Evolutionary conservation across 2,329 filamentous ascomycete genomes (phyloP), one percentile per base, ranked within the genome.

Genomic region (Plectosphaerella sp.): DNA sequence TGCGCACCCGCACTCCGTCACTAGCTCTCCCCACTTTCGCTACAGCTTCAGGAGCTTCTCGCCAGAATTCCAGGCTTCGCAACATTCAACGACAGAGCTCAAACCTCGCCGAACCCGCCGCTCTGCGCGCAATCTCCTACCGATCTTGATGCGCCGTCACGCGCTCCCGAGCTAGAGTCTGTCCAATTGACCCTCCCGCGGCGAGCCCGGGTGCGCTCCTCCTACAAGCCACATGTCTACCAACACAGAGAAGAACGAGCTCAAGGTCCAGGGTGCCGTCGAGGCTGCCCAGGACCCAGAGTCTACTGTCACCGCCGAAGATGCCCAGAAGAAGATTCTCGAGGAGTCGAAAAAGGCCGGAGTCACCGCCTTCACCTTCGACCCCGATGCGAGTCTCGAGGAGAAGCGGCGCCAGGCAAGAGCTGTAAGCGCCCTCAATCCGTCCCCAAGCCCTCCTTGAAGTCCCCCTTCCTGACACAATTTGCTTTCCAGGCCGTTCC

Each of bases 371-470:
- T 94, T 89, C 67, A 82, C 86, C 56, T 99, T 97, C 72, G 82
- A 99, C 65, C 91, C 94, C 1, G 74, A 96, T 74, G 92, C 91
- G 42, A 86, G 79, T 43, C 80, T 87, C 1, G 89, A 91, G 67
- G 80, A 96, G 69, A 99, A 99, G 76, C 86, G 82, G 55, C 87
- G 87, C 33, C 89, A 92, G 66, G 86, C 88, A 20, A 77, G 80
- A 77, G 82, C 86, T 65, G 91, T 96, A 78, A 62, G 87, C 78
- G 43, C n/a, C 22, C 37, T 35, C 28, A 10, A 12, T 9, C 28
- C 28, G 28, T 33, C 28, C 28, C 28, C 28, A 33, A 33, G 11
- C 28, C 28, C 11, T 5, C 4, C 8, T 22, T 22, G 22, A 22
- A 9, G 28, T 12, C 15, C 24, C 45, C 46, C 50, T 20, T 49